Conservation (phyloP, 495 filamentous ascomycete species). For the Evernia prunastri region DNA sequence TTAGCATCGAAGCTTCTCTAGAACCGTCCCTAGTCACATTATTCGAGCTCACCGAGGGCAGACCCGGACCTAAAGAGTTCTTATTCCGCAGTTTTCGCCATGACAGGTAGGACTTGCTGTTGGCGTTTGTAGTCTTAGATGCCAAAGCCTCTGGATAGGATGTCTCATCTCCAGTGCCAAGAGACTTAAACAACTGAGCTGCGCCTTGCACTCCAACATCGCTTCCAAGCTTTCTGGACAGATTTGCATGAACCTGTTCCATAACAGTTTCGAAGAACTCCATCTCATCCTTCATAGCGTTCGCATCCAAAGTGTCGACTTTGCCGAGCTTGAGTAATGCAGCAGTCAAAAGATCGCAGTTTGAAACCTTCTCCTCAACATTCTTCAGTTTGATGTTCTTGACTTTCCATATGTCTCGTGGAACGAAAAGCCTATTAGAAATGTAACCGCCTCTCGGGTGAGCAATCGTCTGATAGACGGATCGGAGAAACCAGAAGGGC, state of each 20-base stretch:
- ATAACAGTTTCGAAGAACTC: slow-evolving; percentile 81
- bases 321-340: slow-evolving; percentile 74
- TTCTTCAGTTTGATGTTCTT: slow-evolving; percentile 88
- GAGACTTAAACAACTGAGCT: slow-evolving; percentile 61
- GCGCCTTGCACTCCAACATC: slow-evolving; percentile 80
- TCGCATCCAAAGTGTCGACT: slow-evolving; percentile 83
- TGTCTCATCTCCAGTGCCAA: slow-evolving; percentile 38
- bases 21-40: slow-evolving; percentile 41
- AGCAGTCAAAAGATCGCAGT: slow-evolving; percentile 86
- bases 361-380: slow-evolving; percentile 90
- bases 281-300: slow-evolving; percentile 92
- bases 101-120: slow-evolving; percentile 63
- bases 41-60: slow-evolving; percentile 28
- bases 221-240: slow-evolving; percentile 78
- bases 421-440: slow-evolving; percentile 83
- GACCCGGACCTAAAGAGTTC: slow-evolving; percentile 53
- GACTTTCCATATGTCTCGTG: slow-evolving; percentile 86
- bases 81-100: slow-evolving; percentile 89
- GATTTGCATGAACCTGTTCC: slow-evolving; percentile 69
- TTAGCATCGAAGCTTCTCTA: slow-evolving; percentile 57
- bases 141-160: slow-evolving; percentile 35
- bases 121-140: slow-evolving; percentile 49
- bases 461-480: slow-evolving; percentile 83
- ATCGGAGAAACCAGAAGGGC: slow-evolving; percentile 95
- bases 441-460: slow-evolving; percentile 90